Conservation (phyloP, 2,329 filamentous ascomycete species). For the Tolypocladium tundrense region DNA sequence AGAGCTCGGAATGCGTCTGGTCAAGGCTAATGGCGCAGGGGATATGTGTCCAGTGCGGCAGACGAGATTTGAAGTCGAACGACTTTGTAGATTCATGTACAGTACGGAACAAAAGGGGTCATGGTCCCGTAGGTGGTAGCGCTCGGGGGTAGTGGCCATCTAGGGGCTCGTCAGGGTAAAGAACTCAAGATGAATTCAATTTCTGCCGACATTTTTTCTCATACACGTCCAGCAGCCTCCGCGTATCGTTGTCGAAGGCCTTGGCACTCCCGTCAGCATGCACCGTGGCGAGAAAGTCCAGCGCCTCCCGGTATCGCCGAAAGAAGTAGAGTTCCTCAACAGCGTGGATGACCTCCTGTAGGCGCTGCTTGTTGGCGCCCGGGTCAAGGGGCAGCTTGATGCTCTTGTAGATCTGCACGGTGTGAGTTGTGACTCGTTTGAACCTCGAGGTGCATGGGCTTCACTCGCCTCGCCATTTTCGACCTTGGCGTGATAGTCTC, state of each 20-base stretch:
- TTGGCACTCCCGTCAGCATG: conserved; percentile 18
- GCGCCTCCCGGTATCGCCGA: conserved; percentile 33
- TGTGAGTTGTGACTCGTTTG: neutral
- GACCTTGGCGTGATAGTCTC: conserved; percentile 34
- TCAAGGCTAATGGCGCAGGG: too few relatives aligned
- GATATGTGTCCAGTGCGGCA: neutral
- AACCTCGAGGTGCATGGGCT: neutral
- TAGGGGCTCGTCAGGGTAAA: too few relatives aligned
- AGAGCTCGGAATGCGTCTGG: too few relatives aligned
- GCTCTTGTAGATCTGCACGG: conserved; percentile 30
- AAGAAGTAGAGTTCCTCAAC: conserved; percentile 50
- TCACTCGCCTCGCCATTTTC: conserved; percentile 43
- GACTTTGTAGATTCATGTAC: neutral
- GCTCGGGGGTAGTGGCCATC: too few relatives aligned
- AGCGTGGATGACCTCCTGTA: conserved; percentile 42
- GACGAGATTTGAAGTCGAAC: neutral
- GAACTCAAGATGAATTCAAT: conserved; percentile 2
- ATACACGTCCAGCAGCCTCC: conserved; percentile 29
- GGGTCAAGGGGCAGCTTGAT: conserved; percentile 29
- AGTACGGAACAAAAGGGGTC: neutral
- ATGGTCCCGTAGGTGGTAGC: neutral
- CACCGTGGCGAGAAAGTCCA: conserved; percentile 26
- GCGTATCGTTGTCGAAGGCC: conserved; percentile 33
- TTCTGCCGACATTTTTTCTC: conserved; percentile 28
- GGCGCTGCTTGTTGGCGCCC: conserved; percentile 31